Evolutionary conservation across 2,329 filamentous ascomycete genomes (phyloP), one percentile per base, ranked within the genome.

Genomic region (Trichophyton benhamiae): DNA sequence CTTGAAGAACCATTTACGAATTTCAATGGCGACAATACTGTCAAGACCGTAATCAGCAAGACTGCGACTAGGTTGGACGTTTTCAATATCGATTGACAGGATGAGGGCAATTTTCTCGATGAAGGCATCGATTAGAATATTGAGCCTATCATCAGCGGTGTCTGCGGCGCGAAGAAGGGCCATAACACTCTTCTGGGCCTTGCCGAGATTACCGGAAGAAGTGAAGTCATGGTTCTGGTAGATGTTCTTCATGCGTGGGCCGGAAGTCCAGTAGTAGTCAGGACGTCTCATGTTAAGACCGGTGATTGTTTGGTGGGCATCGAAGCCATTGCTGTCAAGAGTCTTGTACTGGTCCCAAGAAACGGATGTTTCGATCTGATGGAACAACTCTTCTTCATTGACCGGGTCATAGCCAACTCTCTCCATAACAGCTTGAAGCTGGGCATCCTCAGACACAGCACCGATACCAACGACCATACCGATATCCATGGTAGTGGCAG

Each of bases 1-100:
- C 62, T 63, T 63, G 49, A 57, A 60, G 38, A 67, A 63, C 67
- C 69, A 69, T 53, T 68, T 70, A 3, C 68, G 59, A 38, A 67
- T 58, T 59, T 68, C 66, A 25, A 68, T 65, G 1, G 65, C 67
- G n/a, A 66, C 65, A 27, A 67, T 61, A 15, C 65, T 66, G 46
- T 68, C 65, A 8, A 67, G 42, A 3, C 67, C 66, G 33, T 66
- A 67, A 9, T 63, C 63, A n/a, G 64, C 65, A 53, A 66, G 64
- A 9, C 64, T 63, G 17, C 61, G 48, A 55, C 58, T 57, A 17
- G 61, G 55, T 17, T 63, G 58, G 33, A 64, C 58, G 36, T 55
- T 61, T 42, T 64, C 63, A 8, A 46, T 59, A 42, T 60, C 55
- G 1, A 63, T 52, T 15, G 59, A 61, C 30, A 64, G 55, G 36